Evolutionary conservation across 495 filamentous ascomycete genomes (phyloP).

Genomic region (Clohesyomyces aquaticus): DNA sequence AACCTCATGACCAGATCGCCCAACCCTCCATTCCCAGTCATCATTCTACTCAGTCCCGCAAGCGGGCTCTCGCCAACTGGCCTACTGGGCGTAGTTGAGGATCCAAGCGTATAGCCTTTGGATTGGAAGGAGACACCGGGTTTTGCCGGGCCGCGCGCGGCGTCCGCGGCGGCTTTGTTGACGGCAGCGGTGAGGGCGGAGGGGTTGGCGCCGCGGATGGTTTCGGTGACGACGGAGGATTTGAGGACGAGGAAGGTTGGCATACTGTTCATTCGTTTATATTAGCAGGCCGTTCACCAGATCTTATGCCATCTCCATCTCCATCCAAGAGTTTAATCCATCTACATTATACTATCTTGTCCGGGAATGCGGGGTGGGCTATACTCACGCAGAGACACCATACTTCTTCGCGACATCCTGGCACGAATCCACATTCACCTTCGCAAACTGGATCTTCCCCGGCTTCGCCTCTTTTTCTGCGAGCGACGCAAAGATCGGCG

Average conservation of each 20-base stretch:
- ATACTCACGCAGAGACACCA: constrained; percentile 40
- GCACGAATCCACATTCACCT: constrained; percentile 40
- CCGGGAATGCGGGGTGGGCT: no score
- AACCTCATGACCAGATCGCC: constrained; percentile 39
- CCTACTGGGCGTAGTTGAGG: constrained; percentile 4
- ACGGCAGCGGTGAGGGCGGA: constrained; percentile 40
- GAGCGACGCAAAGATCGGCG: constrained; percentile 38
- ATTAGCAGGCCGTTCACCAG: background rate
- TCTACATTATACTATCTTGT: no score
- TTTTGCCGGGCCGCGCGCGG: constrained; percentile 23
- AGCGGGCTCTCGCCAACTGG: constrained; percentile 11
- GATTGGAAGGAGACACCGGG: constrained; percentile 28
- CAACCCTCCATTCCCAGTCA: constrained; percentile 27
- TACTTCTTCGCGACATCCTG: constrained; percentile 40
- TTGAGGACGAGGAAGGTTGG: constrained; percentile 45
- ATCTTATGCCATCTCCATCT: background rate
- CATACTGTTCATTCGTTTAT: constrained; percentile 33
- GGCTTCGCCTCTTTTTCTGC: constrained; percentile 37
- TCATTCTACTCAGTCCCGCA: constrained; percentile 19
- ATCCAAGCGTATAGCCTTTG: constrained; percentile 39
- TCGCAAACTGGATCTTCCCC: constrained; percentile 38
- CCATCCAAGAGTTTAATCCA: no score
- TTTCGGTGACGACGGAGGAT: constrained; percentile 35
- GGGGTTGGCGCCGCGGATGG: constrained; percentile 44
- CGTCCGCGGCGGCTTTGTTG: constrained; percentile 35